Conservation (phyloP, 768 basidiomycete species). For the Pulveroboletus sp. region DNA sequence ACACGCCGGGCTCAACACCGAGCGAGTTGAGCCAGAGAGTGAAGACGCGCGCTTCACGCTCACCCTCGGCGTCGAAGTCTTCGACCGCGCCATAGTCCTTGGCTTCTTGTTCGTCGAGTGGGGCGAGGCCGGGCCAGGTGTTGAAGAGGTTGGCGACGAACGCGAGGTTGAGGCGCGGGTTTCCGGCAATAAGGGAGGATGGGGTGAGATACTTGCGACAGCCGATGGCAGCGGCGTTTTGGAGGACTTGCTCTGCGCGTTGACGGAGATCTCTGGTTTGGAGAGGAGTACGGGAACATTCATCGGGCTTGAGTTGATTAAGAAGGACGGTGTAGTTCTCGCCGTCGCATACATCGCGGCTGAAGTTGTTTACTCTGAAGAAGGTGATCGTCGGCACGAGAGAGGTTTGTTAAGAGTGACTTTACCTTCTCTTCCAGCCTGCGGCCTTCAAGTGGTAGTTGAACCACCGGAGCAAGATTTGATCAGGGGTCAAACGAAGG, state of each 20-base stretch:
- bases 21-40: slow-evolving; percentile 98
- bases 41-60: slow-evolving; percentile 96
- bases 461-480: slow-evolving; percentile 98
- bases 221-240: slow-evolving; percentile 90
- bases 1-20: slow-evolving; percentile 93
- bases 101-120: slow-evolving; percentile 90
- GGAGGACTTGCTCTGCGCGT: slow-evolving; percentile 90
- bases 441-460: slow-evolving; percentile 98
- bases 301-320: slow-evolving; percentile 91
- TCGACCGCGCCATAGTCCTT: slow-evolving; percentile 88
- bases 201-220: slow-evolving; percentile 96
- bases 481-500: slow-evolving; percentile 89
- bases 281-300: slow-evolving; percentile 87
- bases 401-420: background rate
- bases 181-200: slow-evolving; percentile 86
- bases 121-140: slow-evolving; percentile 91
- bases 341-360: slow-evolving; percentile 93
- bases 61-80: slow-evolving; percentile 98
- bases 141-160: slow-evolving; percentile 99
- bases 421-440: slow-evolving; percentile 80
- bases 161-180: slow-evolving; percentile 94
- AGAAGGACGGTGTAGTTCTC: slow-evolving; percentile 97
- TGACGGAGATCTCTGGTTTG: slow-evolving; percentile 78
- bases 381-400: background rate
- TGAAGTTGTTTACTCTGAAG: slow-evolving; percentile 93